Percentiles rank a stretch among this genome's conserved stretches.
These are phyloP conservation scores for Paraphaeosphaeria sporulosa DNA, from an alignment of 2,329 filamentous ascomycete genomes.

Conservation along the genomic window DNA sequence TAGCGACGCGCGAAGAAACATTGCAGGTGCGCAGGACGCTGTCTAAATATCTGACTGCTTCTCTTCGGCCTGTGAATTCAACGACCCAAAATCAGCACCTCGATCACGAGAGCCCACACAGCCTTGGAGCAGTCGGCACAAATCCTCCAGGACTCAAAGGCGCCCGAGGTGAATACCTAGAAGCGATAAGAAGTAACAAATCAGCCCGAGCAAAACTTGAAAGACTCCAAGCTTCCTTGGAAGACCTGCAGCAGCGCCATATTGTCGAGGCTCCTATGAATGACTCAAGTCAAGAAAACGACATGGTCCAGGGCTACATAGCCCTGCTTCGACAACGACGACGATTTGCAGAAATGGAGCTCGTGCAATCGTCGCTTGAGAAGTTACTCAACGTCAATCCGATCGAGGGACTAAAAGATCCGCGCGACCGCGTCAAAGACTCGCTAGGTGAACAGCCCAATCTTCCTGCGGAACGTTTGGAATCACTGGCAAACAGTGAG, in stretches of 20 bases:
- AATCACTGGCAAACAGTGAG: slow-evolving; percentile 28
- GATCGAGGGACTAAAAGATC: slow-evolving; percentile 34
- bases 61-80: slow-evolving; percentile 36
- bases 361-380: slow-evolving; percentile 56
- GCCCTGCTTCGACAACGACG: slow-evolving; percentile 55
- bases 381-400: slow-evolving; percentile 47
- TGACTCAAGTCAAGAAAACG: slow-evolving; percentile 40
- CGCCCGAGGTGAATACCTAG: slow-evolving; percentile 54
- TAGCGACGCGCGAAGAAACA: slow-evolving; percentile 47
- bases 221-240: slow-evolving; percentile 39
- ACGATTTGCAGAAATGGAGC: slow-evolving; percentile 54
- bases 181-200: slow-evolving; percentile 53
- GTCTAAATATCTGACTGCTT: slow-evolving; percentile 41
- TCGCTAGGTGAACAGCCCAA: slow-evolving; percentile 47
- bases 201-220: slow-evolving; percentile 51
- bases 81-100: slow-evolving; percentile 42
- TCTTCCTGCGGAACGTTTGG: slow-evolving; percentile 43
- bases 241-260: slow-evolving; percentile 38
- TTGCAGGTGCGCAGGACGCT: slow-evolving; percentile 45
- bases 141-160: slow-evolving; percentile 51
- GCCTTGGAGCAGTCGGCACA: slow-evolving; percentile 29
- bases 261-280: slow-evolving; percentile 36
- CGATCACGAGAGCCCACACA: slow-evolving; percentile 39
- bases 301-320: slow-evolving; percentile 48
- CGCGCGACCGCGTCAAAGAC: slow-evolving; percentile 35